Evolutionary conservation across 192 early-diverging fungal species (phyloP), one percentile per base, ranked within the genome.

Genomic region (Diversispora epigaea): DNA sequence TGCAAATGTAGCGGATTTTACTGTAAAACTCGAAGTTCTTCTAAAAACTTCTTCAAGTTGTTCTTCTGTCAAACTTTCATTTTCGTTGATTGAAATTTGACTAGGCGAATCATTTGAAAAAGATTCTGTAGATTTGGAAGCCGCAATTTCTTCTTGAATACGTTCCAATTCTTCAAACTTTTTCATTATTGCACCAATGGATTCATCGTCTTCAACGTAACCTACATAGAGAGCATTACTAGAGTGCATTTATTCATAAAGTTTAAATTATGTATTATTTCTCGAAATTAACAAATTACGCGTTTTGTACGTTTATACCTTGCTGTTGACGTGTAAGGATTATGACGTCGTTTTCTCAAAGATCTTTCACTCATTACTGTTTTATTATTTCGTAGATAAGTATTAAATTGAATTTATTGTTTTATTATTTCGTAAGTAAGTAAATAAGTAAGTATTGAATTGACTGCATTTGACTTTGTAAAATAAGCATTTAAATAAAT

Each of bases 161-260:
- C 89, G 84, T 68, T 97, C 96, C 19, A 98, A 87, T 80, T 96
- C 95, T 78, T 96, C 92, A 81, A 98, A 98, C 84, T 98, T 98
- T 78, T 94, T 94, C 96, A 98, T 98, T 73, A 98, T 98, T 6
- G 92, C 91, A 52, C 94, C 96, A 14, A 98, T 91, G 0, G 95
- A 95, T 88, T 98, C 96, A 60, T 90, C 91, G 78, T 98, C 96
- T 75, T 97, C 95, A 4, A 96, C 94, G 81, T 98, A 98, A 44
- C 96, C 96, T 41, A 98, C 95, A 87, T 96, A 98, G 70, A 92
- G 86, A 11, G 84, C 86, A 72, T 87, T 88, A 68, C 88, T 90
- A 43, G 21, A 19, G 14, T 17, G 22, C 49, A 50, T 50, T 8
- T 50, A 50, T 50, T 50, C 49, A 50, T 50, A 12, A 0, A 50